Conservation (phyloP, 2,329 filamentous ascomycete species). For the Macroventuria anomochaeta region DNA sequence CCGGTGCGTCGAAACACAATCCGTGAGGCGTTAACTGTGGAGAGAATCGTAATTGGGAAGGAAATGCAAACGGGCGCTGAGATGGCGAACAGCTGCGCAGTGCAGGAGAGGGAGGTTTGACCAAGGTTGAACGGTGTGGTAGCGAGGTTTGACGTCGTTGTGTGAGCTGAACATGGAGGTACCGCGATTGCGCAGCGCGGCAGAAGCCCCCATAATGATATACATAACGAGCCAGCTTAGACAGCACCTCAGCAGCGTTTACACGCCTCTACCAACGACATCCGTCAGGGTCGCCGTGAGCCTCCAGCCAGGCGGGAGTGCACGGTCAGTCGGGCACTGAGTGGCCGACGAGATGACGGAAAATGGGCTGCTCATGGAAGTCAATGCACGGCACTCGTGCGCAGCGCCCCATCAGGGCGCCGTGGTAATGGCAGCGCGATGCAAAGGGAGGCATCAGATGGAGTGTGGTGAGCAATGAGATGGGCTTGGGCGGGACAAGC, state of each 20-base stretch:
- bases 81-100: slow-evolving; percentile 18
- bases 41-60: slow-evolving; percentile 23
- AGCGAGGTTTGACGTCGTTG: slow-evolving; percentile 7
- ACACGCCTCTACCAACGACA: slow-evolving; percentile 25
- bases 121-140: slow-evolving; percentile 15
- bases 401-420: slow-evolving; percentile 33
- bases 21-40: slow-evolving; percentile 34
- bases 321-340: slow-evolving; percentile 23
- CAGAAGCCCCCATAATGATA: slow-evolving; percentile 34
- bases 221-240: slow-evolving; percentile 27
- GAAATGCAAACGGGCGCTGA: slow-evolving; percentile 33
- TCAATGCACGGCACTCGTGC: slow-evolving; percentile 35
- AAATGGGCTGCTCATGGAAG: slow-evolving; percentile 28
- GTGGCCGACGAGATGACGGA: slow-evolving; percentile 30
- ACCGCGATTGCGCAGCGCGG: slow-evolving; percentile 30
- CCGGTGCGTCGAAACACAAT: slow-evolving; percentile 48
- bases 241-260: slow-evolving; percentile 33
- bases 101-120: slow-evolving; percentile 13
- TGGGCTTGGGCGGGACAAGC: slow-evolving; percentile 12
- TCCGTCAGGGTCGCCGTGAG: slow-evolving; percentile 31
- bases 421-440: slow-evolving; percentile 27
- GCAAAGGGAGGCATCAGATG: slow-evolving; percentile 35
- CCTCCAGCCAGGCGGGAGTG: slow-evolving; percentile 25
- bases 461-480: slow-evolving; percentile 42
- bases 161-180: slow-evolving; percentile 10